These are phyloP conservation scores for Penicillium bovifimosum DNA, from an alignment of 495 filamentous ascomycete species.

Conservation along the genomic window DNA sequence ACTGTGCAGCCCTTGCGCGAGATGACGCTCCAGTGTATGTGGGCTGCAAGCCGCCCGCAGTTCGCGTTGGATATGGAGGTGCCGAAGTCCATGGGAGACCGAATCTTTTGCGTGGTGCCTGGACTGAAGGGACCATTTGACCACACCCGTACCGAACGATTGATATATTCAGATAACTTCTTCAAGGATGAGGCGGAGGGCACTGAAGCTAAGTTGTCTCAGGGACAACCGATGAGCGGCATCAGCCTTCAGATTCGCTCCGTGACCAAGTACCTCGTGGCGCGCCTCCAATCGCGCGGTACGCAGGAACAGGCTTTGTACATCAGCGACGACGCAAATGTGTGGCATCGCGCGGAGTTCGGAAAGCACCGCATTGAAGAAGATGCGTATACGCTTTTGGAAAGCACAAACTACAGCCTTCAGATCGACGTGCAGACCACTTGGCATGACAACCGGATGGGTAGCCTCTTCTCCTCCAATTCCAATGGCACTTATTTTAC, in stretches of 20 bases:
- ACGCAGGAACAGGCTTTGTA: conserved; percentile 89
- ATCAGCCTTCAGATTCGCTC: conserved; percentile 59
- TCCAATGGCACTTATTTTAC: conserved; percentile 95
- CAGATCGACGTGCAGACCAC: conserved; percentile 87
- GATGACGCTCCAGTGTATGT: conserved; percentile 67
- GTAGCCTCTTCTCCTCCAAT: conserved; percentile 85
- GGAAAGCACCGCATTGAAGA: conserved; percentile 72
- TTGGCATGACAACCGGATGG: conserved; percentile 59
- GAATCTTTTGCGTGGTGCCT: conserved; percentile 73
- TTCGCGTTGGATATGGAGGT: conserved; percentile 60
- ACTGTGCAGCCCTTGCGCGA: conserved; percentile 55
- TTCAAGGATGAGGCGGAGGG: conserved; percentile 52
- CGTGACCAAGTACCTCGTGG: conserved; percentile 81
- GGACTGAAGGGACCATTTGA: conserved; percentile 55
- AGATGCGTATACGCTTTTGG: conserved; percentile 86
- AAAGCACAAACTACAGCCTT: conserved; percentile 95
- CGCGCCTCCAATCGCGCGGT: conserved; percentile 67
- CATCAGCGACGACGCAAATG: conserved; percentile 68
- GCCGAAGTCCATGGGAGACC: conserved; percentile 52
- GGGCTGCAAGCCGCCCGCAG: conserved; percentile 67
- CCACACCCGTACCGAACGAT: conserved; percentile 54
- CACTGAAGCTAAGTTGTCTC: conserved; percentile 68
- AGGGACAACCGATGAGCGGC: conserved; percentile 67
- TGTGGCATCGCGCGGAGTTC: conserved; percentile 92
- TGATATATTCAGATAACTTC: conserved; percentile 74